Percentiles rank a stretch among this genome's conserved stretches.
Conservation (phyloP, 495 filamentous ascomycete species). For the Podospora didyma region DNA sequence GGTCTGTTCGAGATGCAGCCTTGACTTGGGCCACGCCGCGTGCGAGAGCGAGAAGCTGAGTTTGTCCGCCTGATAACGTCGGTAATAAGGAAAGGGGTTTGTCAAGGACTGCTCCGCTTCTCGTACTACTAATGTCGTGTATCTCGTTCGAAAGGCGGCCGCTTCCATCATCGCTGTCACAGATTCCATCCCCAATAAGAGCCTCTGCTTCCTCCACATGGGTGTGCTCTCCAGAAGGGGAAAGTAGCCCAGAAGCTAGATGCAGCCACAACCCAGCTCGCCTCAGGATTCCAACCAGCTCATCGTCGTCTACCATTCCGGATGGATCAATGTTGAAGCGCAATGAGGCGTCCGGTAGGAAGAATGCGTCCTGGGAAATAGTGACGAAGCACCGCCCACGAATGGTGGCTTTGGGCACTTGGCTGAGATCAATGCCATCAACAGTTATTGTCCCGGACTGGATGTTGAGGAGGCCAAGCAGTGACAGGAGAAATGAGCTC, state of each 20-base stretch:
- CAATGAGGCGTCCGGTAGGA: conserved; percentile 28
- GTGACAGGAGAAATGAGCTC: conserved; percentile 29
- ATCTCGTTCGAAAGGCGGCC: too few species aligned
- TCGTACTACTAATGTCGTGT: background rate
- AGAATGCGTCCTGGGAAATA: conserved; percentile 40
- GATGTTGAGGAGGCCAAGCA: conserved; percentile 33
- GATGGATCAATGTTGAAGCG: conserved; percentile 25
- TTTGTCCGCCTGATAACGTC: conserved; percentile 27
- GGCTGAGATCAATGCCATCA: conserved; percentile 29
- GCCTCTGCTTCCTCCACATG: too few species aligned
- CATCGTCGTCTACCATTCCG: background rate
- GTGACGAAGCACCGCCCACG: conserved; percentile 35
- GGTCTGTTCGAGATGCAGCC: too few species aligned
- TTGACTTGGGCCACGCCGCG: conserved; percentile 19
- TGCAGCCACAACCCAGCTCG: conserved; percentile 17
- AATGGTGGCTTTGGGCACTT: conserved; percentile 20
- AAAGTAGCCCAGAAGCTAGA: background rate
- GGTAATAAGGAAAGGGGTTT: conserved; percentile 15
- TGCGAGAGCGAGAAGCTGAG: conserved; percentile 23
- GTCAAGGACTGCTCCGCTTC: conserved; percentile 14
- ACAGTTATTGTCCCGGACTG: conserved; percentile 28
- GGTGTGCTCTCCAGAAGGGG: too few species aligned
- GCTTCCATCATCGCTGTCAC: too few species aligned
- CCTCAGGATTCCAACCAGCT: conserved; percentile 7
- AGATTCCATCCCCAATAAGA: too few species aligned